phyloP scores from a whole-genome alignment of 192 early-diverging fungal species.

The Umbelopsis vinacea region DNA sequence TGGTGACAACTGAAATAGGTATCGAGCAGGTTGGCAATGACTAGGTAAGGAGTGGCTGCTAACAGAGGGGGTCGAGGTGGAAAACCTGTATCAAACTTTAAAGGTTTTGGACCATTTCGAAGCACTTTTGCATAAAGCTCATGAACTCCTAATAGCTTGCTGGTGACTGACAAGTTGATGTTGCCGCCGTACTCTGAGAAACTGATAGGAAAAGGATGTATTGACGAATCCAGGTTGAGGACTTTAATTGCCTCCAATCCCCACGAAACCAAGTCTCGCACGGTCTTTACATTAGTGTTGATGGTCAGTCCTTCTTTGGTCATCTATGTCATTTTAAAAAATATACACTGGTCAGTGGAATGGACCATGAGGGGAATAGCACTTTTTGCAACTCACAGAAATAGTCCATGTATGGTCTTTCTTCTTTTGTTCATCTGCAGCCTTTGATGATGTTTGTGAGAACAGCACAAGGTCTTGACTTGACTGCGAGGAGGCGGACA shows the following conservation, averaged over 20 bases:
- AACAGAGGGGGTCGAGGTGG: not conserved
- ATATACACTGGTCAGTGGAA: not conserved
- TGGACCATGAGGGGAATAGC: not conserved
- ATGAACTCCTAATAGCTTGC: not conserved
- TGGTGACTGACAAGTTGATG: not conserved
- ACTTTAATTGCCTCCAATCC: constrained; percentile 2
- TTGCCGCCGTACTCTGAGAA: not conserved
- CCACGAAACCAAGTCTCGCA: constrained; percentile 1
- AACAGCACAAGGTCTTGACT: not conserved
- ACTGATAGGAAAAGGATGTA: not conserved
- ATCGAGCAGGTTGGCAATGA: not conserved
- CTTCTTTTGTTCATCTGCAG: not conserved
- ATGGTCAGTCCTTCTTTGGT: constrained; percentile 16
- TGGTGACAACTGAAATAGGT: constrained; percentile 1
- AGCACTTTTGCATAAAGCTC: not conserved
- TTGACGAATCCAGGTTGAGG: not conserved
- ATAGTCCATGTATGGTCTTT: not conserved
- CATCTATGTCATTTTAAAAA: not conserved
- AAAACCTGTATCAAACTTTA: not conserved
- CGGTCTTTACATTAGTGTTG: constrained; percentile 1
- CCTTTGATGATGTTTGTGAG: not conserved
- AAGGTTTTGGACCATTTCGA: not conserved
- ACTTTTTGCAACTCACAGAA: not conserved
- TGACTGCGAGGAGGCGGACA: not conserved
- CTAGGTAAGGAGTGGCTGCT: not conserved